Percentiles rank a stretch among this genome's conserved stretches.
Conservation (phyloP, 2,329 filamentous ascomycete genomes). For the Madurella fahalii region DNA sequence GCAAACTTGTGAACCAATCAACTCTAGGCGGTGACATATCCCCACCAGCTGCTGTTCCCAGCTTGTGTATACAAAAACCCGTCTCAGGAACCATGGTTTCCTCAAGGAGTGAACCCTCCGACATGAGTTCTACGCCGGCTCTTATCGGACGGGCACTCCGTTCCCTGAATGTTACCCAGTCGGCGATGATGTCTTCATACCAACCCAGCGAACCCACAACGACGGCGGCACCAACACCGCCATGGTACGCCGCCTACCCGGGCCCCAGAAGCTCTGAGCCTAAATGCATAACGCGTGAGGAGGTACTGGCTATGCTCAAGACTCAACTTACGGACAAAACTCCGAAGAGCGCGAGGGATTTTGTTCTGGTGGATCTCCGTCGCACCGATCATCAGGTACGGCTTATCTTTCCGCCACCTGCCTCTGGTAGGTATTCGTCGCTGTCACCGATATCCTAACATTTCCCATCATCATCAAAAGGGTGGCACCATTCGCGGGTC, state of each 20-base stretch:
- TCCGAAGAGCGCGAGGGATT: slow-evolving; percentile 21
- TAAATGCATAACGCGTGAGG: not conserved
- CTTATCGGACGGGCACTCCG: not conserved
- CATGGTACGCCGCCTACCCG: slow-evolving; percentile 7
- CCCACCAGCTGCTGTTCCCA: too few species aligned
- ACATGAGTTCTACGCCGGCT: not conserved
- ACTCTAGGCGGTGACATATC: not conserved
- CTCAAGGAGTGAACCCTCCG: too few species aligned
- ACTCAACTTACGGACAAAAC: not conserved
- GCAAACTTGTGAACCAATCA: not conserved
- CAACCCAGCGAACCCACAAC: not conserved
- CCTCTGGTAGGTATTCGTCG: too few species aligned
- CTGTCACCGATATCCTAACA: not conserved
- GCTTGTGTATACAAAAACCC: too few species aligned
- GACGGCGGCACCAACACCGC: not conserved
- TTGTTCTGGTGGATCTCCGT: slow-evolving; percentile 36
- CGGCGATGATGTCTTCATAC: not conserved
- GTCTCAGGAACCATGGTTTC: too few species aligned
- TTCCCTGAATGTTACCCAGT: not conserved
- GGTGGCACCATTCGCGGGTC: slow-evolving; percentile 53
- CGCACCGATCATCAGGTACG: slow-evolving; percentile 38
- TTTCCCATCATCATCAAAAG: slow-evolving; percentile 36
- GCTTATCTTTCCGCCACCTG: too few species aligned
- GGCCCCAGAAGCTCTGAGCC: not conserved
- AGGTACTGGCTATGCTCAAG: too few species aligned